A percentile compares a stretch with the other conserved stretches of the same genome.
phyloP scores from a whole-genome alignment of 2,329 filamentous ascomycete species.

The Fusarium liriodendri region DNA sequence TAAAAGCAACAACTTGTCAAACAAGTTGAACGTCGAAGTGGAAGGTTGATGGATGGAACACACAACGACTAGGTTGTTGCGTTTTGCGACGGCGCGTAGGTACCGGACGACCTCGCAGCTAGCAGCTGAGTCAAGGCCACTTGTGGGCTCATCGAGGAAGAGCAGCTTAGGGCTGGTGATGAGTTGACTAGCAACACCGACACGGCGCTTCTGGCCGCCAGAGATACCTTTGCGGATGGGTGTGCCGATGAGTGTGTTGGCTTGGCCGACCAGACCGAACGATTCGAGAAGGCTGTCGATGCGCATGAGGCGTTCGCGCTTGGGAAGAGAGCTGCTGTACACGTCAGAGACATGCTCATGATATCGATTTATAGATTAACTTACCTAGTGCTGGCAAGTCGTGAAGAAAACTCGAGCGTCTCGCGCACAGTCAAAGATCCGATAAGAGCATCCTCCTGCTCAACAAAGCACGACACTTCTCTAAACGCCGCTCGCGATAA shows the following conservation, averaged over 20 bases:
- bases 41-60: conserved; percentile 90
- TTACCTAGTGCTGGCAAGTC: conserved; percentile 70
- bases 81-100: conserved; percentile 72
- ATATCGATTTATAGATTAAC: background rate
- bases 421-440: conserved; percentile 84
- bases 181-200: conserved; percentile 83
- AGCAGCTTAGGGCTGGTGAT: conserved; percentile 84
- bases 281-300: conserved; percentile 75
- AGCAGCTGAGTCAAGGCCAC: conserved; percentile 82
- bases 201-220: conserved; percentile 84
- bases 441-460: conserved; percentile 88
- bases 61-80: conserved; percentile 80
- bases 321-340: conserved; percentile 48
- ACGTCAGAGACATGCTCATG: background rate
- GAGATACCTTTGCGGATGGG: conserved; percentile 86
- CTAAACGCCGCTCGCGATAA: conserved; percentile 68
- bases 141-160: conserved; percentile 87
- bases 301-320: conserved; percentile 68
- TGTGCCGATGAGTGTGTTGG: conserved; percentile 80
- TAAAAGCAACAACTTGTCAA: conserved; percentile 82
- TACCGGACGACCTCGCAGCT: conserved; percentile 82
- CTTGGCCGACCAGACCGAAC: conserved; percentile 79
- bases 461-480: conserved; percentile 79
- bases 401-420: conserved; percentile 81
- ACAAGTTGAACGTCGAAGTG: conserved; percentile 80